These are phyloP conservation scores for Jasminum sambac DNA, from an alignment of 257 asterid species.

Conservation along the genomic window DNA sequence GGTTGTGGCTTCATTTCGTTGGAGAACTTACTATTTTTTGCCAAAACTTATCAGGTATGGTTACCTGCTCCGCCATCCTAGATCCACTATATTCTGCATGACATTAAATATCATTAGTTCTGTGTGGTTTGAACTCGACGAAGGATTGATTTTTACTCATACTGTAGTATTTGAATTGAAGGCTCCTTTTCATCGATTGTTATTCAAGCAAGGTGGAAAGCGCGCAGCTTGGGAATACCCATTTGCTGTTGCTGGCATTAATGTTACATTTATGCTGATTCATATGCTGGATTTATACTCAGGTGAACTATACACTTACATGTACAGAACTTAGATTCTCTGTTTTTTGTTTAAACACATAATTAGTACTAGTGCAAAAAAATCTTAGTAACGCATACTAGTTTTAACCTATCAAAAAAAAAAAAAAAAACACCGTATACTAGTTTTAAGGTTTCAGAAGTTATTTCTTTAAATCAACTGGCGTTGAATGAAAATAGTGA, in stretches of 20 bases:
- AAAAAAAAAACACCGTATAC: too few relatives aligned
- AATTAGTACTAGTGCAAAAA: neutral
- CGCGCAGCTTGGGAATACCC: slow-evolving; percentile 96
- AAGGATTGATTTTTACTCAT: slow-evolving; percentile 51
- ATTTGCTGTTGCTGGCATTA: slow-evolving; percentile 91
- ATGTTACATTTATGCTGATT: slow-evolving; percentile 80
- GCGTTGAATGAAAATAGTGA: neutral
- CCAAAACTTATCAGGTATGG: slow-evolving; percentile 77
- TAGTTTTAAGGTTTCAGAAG: too few relatives aligned
- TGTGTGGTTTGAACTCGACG: neutral
- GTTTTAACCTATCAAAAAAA: neutral
- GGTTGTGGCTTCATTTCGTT: slow-evolving; percentile 92
- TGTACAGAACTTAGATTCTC: neutral
- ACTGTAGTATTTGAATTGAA: slow-evolving; percentile 53
- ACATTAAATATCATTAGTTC: slow-evolving; percentile 7
- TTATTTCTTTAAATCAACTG: neutral
- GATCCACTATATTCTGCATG: slow-evolving; percentile 18
- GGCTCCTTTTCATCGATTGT: slow-evolving; percentile 84
- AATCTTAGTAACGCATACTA: neutral
- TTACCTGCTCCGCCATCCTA: slow-evolving; percentile 35
- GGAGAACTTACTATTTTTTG: slow-evolving; percentile 87
- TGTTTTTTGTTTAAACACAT: neutral
- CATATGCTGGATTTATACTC: slow-evolving; percentile 86
- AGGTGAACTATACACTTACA: slow-evolving; percentile 37
- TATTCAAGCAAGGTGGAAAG: slow-evolving; percentile 67